These are phyloP conservation scores for Hirschioporus abietinus DNA, from an alignment of 768 basidiomycete genomes.

Conservation along the genomic window DNA sequence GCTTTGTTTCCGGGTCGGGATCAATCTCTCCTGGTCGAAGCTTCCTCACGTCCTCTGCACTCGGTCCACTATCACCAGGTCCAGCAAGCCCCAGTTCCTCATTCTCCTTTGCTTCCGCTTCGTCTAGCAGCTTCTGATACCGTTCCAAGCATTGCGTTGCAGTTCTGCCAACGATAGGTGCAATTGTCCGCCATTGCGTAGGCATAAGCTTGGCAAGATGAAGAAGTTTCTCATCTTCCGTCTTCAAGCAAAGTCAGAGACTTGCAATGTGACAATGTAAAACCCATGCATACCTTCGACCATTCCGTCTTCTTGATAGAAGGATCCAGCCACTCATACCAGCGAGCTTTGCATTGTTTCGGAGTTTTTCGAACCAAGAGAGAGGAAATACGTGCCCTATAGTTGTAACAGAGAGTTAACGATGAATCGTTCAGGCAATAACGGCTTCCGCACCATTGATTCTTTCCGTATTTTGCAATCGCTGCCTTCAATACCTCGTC, in stretches of 20 bases:
- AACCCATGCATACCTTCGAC: slow-evolving; percentile 69
- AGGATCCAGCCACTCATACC: slow-evolving; percentile 99
- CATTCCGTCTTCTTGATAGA: slow-evolving; percentile 99
- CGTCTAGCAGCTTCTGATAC: slow-evolving; percentile 96
- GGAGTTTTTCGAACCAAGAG: slow-evolving; percentile 97
- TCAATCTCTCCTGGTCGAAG: slow-evolving; percentile 96
- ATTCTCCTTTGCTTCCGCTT: slow-evolving; percentile 94
- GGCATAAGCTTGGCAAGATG: slow-evolving; percentile 99
- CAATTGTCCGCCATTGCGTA: slow-evolving; percentile 99
- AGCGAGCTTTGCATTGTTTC: slow-evolving; percentile 98
- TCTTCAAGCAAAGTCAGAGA: slow-evolving; percentile 37
- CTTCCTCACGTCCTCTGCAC: slow-evolving; percentile 87
- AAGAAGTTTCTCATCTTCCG: slow-evolving; percentile 96
- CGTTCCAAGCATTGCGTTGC: slow-evolving; percentile 97
- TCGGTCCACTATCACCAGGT: slow-evolving; percentile 78
- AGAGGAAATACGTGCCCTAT: slow-evolving; percentile 95
- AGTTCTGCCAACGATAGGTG: slow-evolving; percentile 95
- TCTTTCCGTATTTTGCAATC: slow-evolving; percentile 95
- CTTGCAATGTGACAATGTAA: background rate
- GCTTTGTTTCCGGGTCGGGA: slow-evolving; percentile 97
- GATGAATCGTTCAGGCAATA: slow-evolving; percentile 3
- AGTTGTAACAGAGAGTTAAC: slow-evolving; percentile 6
- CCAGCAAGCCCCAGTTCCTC: slow-evolving; percentile 91
- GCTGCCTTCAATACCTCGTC: slow-evolving; percentile 99
- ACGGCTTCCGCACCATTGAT: slow-evolving; percentile 64